Conservation (phyloP, 768 basidiomycete species). For the Cystofilobasidium ferigula region DNA sequence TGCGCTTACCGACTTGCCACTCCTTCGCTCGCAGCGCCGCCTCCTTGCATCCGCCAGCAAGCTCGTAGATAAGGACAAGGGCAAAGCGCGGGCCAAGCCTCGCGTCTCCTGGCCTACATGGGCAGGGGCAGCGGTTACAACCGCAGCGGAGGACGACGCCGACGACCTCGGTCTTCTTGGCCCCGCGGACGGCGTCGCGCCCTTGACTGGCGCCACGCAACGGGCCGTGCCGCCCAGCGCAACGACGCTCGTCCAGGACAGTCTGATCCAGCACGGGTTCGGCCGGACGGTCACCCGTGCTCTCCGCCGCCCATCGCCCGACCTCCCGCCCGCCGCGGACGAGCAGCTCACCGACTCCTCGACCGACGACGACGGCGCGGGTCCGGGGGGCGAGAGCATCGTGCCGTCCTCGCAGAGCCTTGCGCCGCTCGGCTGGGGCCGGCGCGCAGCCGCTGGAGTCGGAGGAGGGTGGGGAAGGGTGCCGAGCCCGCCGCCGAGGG, state of each 20-base stretch:
- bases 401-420: slow-evolving; percentile 1
- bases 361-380: neutral
- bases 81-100: neutral
- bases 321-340: neutral
- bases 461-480: neutral
- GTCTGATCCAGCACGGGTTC: neutral
- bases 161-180: too few relatives aligned
- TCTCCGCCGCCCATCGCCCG: neutral
- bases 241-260: neutral
- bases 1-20: too few relatives aligned
- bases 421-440: neutral
- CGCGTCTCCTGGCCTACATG: neutral
- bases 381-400: neutral
- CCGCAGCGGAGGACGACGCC: neutral
- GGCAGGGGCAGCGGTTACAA: neutral
- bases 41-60: too few relatives aligned
- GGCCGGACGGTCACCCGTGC: neutral
- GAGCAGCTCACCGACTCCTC: neutral
- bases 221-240: neutral
- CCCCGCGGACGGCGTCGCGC: too few relatives aligned
- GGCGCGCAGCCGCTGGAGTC: neutral
- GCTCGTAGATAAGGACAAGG: neutral
- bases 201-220: too few relatives aligned
- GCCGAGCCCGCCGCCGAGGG: neutral
- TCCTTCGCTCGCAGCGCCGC: too few relatives aligned